phyloP scores from a whole-genome alignment of 305 asterid genomes.

The Plantago rigida region DNA sequence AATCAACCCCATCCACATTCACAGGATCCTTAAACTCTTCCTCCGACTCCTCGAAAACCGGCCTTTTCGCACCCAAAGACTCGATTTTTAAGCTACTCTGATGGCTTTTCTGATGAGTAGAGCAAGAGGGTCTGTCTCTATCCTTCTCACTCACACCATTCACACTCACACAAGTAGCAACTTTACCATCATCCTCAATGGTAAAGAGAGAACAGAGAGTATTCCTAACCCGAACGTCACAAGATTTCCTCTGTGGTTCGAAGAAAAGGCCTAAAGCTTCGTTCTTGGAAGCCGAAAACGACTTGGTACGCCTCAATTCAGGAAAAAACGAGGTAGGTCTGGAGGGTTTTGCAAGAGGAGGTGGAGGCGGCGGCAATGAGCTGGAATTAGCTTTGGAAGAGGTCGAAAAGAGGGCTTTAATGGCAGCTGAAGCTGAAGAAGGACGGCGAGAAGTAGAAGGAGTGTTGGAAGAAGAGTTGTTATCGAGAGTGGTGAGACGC shows the following conservation, averaged over 20 bases:
- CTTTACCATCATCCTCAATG: conserved; percentile 38
- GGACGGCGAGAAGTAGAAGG: conserved; percentile 62
- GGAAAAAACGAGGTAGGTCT: conserved; percentile 49
- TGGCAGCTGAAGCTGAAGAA: conserved; percentile 69
- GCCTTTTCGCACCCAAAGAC: conserved; percentile 34
- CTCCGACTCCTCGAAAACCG: conserved; percentile 20
- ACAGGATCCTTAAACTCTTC: no score
- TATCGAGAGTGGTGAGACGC: conserved; percentile 72
- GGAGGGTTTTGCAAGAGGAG: conserved; percentile 41
- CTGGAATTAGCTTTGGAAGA: conserved; percentile 22
- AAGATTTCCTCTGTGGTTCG: conserved; percentile 90
- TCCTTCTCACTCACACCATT: conserved; percentile 1
- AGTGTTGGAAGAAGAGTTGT: conserved; percentile 45
- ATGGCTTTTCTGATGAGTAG: no score
- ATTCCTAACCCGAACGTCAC: conserved; percentile 78
- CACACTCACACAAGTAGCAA: conserved; percentile 10
- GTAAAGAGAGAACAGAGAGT: conserved; percentile 64
- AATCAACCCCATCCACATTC: conserved; percentile 24
- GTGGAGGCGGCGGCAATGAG: conserved; percentile 35
- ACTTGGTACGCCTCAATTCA: conserved; percentile 77
- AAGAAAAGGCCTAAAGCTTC: conserved; percentile 53
- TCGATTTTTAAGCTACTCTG: no score
- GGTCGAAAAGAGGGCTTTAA: conserved; percentile 59
- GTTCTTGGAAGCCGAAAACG: conserved; percentile 80
- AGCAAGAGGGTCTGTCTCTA: no score